These are phyloP conservation scores for Globisporangium mamillatum DNA, from an alignment of 352 stramenopile species.

Conservation along the genomic window DNA sequence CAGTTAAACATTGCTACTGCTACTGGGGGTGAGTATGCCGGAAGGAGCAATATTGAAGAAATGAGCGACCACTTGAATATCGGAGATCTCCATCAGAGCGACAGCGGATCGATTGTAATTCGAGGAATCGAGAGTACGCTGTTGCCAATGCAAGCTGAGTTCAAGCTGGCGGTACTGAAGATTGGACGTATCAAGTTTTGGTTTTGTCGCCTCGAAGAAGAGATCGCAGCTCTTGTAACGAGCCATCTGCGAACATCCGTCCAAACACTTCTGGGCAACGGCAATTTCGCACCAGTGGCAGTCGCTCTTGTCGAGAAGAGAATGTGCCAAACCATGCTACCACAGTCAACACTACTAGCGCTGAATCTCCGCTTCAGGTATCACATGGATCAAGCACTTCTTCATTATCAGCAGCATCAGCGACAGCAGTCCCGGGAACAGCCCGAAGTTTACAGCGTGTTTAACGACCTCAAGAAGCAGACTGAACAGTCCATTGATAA, in stretches of 20 bases:
- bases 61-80: not conserved
- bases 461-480: constrained; percentile 6
- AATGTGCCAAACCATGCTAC: constrained; percentile 14
- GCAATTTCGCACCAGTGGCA: not conserved
- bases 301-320: not conserved
- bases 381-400: constrained; percentile 12
- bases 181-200: constrained; percentile 68
- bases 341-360: constrained; percentile 11
- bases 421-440: not conserved
- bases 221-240: constrained; percentile 43
- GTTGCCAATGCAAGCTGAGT: constrained; percentile 9
- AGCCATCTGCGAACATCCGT: constrained; percentile 35
- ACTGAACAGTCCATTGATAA: constrained; percentile 1
- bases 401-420: not conserved
- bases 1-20: not conserved
- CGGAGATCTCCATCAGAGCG: not conserved
- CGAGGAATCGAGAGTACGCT: constrained; percentile 5
- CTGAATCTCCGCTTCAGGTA: constrained; percentile 15
- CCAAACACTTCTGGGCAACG: constrained; percentile 16
- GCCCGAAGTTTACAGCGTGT: not conserved
- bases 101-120: constrained; percentile 8
- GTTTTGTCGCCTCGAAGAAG: constrained; percentile 58
- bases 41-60: not conserved
- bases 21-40: not conserved
- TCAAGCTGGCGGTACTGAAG: constrained; percentile 49